These are phyloP conservation scores for Septoria linicola DNA, from an alignment of 2,329 filamentous ascomycete genomes.

Conservation along the genomic window DNA sequence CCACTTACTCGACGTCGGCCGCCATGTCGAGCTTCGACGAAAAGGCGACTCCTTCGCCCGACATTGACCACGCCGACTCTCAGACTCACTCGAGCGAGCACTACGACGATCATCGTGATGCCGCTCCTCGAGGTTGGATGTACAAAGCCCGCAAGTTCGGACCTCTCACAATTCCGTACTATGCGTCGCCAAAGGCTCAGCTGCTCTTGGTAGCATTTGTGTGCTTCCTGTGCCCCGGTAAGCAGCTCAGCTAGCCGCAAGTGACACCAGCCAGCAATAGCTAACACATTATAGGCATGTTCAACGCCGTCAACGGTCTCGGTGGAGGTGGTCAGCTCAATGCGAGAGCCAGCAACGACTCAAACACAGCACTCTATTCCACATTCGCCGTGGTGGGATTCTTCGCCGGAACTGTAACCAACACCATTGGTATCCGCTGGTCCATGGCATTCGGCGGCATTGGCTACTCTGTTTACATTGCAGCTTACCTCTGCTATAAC, in stretches of 20 bases:
- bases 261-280: not conserved
- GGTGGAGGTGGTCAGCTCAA: conserved; percentile 52
- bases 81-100: conserved; percentile 17
- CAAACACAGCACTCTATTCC: conserved; percentile 69
- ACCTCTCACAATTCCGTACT: conserved; percentile 47
- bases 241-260: conserved; percentile 14
- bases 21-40: conserved; percentile 22
- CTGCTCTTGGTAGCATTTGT: conserved; percentile 52
- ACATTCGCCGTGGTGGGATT: conserved; percentile 67
- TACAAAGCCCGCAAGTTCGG: conserved; percentile 47
- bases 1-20: conserved; percentile 2
- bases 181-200: conserved; percentile 51
- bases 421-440: conserved; percentile 67
- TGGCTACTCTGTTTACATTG: conserved; percentile 73
- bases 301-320: conserved; percentile 53
- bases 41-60: conserved; percentile 22
- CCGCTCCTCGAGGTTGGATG: conserved; percentile 46
- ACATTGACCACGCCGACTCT: conserved; percentile 12
- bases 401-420: conserved; percentile 70
- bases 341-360: conserved; percentile 57
- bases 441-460: conserved; percentile 71
- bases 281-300: conserved; percentile 43
- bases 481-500: conserved; percentile 68
- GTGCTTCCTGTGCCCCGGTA: conserved; percentile 54
- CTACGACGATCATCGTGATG: conserved; percentile 10